Base-by-base conservation (phyloP, 805 yeast species). In the Yamadazyma phyllophila region DNA sequence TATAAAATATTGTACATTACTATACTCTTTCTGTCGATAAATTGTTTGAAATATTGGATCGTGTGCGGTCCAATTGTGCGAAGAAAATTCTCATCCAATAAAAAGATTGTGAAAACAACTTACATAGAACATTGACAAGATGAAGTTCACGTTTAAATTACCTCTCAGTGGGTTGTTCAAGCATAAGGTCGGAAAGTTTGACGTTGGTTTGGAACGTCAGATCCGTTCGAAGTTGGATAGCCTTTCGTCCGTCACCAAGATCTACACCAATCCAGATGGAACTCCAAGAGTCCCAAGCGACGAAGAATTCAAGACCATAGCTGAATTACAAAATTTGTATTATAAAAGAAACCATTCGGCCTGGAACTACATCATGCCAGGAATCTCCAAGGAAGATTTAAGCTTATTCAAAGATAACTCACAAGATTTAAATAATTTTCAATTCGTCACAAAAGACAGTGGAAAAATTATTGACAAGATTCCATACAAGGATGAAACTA, bases 181-280 rank as follows among this genome's bases (percentile, higher is more conserved):
- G 54, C 57, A 57, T 56, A 68, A 62, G 52, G 60, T 65, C 26
- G 68, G 66, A 35, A 66, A 63, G 55, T 71, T 71, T 67, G 75
- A 77, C 57, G 63, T 65, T 47, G 69, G 70, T 29, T 70, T 76
- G 44, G 91, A 85, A 61, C 71, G 73, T 54, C 85, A 81, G 46
- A 82, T 86, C 52, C 76, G 88, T 50, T 63, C 71, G 53, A 72
- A 79, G 55, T 74, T 88, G 55, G 82, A 81, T 57, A 62, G 78
- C 17, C 72, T 86, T 45, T 85, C 90, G 20, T 75, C 82, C 26
- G 78, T 85, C 27, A 77, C 83, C 46, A 77, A 81, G 60, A 73
- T 85, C 52, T 88, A 81, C 64, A 80, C 83, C 60, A 83, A 84
- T 62, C 77, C 84, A 41, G 92, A 88, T 60, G 96, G 95, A 6